These are phyloP conservation scores for Volvox reticuliferus DNA, from an alignment of 139 green algal species.

Conservation along the genomic window DNA sequence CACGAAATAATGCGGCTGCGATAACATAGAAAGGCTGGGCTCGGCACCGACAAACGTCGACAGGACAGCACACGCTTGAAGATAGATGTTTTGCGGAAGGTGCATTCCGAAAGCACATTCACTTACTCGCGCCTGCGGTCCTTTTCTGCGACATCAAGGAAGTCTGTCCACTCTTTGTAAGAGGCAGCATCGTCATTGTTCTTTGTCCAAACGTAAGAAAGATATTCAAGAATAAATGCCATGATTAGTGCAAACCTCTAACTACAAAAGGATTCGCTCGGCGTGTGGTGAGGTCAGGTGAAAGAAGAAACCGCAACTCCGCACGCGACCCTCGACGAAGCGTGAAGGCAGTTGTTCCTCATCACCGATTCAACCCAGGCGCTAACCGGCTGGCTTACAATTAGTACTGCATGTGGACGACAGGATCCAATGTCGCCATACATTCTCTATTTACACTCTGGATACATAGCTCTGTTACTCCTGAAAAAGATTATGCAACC, in stretches of 20 bases:
- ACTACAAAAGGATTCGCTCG: not conserved
- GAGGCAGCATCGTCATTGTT: conserved; percentile 43
- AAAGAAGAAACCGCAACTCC: too few species aligned
- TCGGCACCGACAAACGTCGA: not conserved
- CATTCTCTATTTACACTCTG: too few species aligned
- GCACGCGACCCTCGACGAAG: too few species aligned
- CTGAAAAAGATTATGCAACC: too few species aligned
- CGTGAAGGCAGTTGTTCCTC: too few species aligned
- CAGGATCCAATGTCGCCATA: too few species aligned
- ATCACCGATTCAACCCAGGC: too few species aligned
- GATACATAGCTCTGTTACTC: too few species aligned
- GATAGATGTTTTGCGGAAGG: too few species aligned
- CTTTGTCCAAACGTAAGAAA: conserved; percentile 35
- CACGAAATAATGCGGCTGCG: conserved; percentile 64
- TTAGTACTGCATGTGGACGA: too few species aligned
- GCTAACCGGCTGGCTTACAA: too few species aligned
- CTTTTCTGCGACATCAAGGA: conserved; percentile 55
- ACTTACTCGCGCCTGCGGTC: conserved; percentile 61
- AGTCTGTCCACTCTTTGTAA: conserved; percentile 52
- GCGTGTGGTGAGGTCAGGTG: too few species aligned
- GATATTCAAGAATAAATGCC: conserved; percentile 56
- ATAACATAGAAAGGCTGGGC: not conserved
- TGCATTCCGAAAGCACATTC: not conserved
- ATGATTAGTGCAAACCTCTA: conserved; percentile 1
- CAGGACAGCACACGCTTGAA: not conserved